phyloP scores from a whole-genome alignment of 306 rosid species.

The Pterocarpus santalinus region DNA sequence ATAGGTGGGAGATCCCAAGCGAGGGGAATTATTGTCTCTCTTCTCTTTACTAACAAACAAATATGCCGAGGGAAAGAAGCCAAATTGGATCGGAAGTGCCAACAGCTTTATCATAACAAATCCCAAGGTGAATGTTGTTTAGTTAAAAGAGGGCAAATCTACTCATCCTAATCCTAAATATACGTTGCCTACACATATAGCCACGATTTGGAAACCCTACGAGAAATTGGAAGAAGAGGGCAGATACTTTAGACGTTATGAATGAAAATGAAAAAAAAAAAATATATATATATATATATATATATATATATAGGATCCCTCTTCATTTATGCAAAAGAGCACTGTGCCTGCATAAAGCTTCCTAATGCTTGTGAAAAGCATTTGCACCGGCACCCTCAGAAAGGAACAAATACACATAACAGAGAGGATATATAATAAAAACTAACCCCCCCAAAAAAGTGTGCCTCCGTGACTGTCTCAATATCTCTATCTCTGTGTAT shows the following conservation, averaged over 20 bases:
- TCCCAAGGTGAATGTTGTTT: conserved; percentile 56
- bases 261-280: not conserved
- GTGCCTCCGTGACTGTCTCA: conserved; percentile 40
- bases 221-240: conserved; percentile 15
- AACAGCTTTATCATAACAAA: conserved; percentile 63
- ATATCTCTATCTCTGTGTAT: not conserved
- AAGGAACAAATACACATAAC: conserved; percentile 43
- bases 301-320: conserved; percentile 30
- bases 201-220: conserved; percentile 38
- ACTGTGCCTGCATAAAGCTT: conserved; percentile 42
- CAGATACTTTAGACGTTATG: not conserved
- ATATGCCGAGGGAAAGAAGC: conserved; percentile 21
- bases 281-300: not conserved
- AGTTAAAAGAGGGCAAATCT: conserved; percentile 57
- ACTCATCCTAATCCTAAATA: conserved; percentile 43
- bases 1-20: not conserved
- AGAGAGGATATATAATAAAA: conserved; percentile 1
- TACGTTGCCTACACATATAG: conserved; percentile 27
- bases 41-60: not conserved
- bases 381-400: conserved; percentile 44
- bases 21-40: not conserved
- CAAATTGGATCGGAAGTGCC: conserved; percentile 36
- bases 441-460: conserved; percentile 5
- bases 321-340: conserved; percentile 42
- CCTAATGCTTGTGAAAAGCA: conserved; percentile 45